Evolutionary conservation across 805 yeast genomes (phyloP).

Genomic region (Crinitomyces ghanaensis): DNA sequence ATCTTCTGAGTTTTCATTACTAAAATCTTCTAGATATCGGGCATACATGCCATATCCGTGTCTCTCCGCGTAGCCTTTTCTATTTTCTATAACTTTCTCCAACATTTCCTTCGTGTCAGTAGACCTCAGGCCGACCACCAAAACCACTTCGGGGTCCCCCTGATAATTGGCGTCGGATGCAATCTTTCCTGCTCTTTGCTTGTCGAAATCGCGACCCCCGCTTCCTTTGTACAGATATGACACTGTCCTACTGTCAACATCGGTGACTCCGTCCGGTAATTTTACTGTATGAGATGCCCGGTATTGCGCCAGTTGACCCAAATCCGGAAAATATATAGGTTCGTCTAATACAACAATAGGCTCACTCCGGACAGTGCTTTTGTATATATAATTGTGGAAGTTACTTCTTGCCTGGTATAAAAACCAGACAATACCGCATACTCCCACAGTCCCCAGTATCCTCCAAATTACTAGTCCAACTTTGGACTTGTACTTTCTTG

Average conservation of each 20-base stretch:
- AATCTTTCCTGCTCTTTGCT: no score
- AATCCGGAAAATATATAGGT: slow-evolving; percentile 19
- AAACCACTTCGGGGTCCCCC: slow-evolving; percentile 32
- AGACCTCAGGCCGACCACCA: slow-evolving; percentile 73
- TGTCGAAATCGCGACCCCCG: no score
- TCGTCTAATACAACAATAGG: no score
- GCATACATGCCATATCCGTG: slow-evolving; percentile 75
- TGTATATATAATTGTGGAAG: no score
- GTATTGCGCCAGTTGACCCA: slow-evolving; percentile 16
- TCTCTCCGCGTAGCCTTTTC: slow-evolving; percentile 77
- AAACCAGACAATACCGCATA: no score
- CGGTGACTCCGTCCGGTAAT: slow-evolving; percentile 15
- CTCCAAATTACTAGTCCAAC: no score
- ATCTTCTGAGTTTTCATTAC: slow-evolving; percentile 43
- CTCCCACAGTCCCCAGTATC: no score
- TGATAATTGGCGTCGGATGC: no score
- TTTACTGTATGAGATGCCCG: slow-evolving; percentile 19
- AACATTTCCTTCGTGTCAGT: slow-evolving; percentile 49
- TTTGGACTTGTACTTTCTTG: no score
- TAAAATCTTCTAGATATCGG: slow-evolving; percentile 76
- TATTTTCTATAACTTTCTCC: slow-evolving; percentile 63
- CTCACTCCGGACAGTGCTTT: no score
- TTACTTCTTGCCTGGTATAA: no score
- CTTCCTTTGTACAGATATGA: slow-evolving; percentile 13
- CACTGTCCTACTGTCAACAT: slow-evolving; percentile 15